These are phyloP conservation scores for Coniochaeta prunicola DNA, from an alignment of 2,329 filamentous ascomycete genomes.

Conservation along the genomic window DNA sequence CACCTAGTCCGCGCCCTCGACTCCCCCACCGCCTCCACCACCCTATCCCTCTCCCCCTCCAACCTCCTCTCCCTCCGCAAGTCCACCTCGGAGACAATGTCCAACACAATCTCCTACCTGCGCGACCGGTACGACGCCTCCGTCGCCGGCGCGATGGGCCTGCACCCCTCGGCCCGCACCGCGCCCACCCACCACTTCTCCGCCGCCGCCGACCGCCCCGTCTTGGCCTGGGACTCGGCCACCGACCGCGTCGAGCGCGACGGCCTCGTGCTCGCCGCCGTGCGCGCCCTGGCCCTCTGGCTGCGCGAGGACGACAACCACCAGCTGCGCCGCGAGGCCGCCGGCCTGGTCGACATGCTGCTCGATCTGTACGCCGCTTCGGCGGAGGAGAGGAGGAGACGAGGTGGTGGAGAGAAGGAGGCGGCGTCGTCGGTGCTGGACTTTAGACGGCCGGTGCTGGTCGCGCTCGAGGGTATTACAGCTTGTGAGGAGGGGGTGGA, in stretches of 20 bases:
- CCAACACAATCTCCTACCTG: conserved; percentile 56
- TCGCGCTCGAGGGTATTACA: conserved; percentile 53
- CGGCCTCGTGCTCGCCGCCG: conserved; percentile 49
- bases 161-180: conserved; percentile 49
- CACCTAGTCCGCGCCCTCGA: conserved; percentile 49
- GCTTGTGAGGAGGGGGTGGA: conserved; percentile 38
- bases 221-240: conserved; percentile 52
- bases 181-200: conserved; percentile 32
- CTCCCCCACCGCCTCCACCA: conserved; percentile 25
- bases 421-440: too few species aligned
- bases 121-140: conserved; percentile 64
- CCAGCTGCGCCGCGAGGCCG: conserved; percentile 45
- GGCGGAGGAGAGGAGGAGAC: background rate
- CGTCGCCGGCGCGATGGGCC: conserved; percentile 52
- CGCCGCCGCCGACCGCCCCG: conserved; percentile 37
- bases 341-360: conserved; percentile 56
- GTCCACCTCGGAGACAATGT: conserved; percentile 55
- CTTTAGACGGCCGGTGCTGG: conserved; percentile 49
- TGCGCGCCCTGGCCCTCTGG: conserved; percentile 57
- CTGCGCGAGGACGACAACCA: conserved; percentile 62
- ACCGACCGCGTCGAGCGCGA: conserved; percentile 45
- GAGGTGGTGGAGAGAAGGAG: conserved; percentile 11
- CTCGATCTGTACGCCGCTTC: conserved; percentile 47
- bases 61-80: conserved; percentile 54
- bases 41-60: conserved; percentile 43